Conservation (phyloP, 73 alveolate genomes). For the Paramecium biaurelia region DNA sequence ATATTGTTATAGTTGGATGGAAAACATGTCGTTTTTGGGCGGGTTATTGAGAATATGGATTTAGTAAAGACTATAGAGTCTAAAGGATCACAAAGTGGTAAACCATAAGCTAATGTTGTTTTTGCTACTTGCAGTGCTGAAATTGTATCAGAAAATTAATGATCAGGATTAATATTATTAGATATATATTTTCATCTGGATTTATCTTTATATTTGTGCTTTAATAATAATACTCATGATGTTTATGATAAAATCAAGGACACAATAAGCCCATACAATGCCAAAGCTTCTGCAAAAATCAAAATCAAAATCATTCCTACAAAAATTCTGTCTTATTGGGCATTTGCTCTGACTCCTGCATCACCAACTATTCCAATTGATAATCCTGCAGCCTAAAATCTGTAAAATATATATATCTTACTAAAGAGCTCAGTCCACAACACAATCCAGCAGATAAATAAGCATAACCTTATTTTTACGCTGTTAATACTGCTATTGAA, state of each 20-base stretch:
- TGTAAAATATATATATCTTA: slow-evolving; percentile 36
- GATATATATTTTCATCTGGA: neutral
- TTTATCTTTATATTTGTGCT: slow-evolving; percentile 18
- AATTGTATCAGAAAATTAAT: neutral
- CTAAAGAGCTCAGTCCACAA: slow-evolving; percentile 96
- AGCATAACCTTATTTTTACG: slow-evolving; percentile 84
- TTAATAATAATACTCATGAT: neutral
- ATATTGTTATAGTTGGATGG: slow-evolving; percentile 78
- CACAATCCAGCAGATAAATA: slow-evolving; percentile 96
- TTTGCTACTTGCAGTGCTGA: neutral
- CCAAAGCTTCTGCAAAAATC: slow-evolving; percentile 98
- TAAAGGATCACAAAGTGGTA: neutral
- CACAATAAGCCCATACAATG: slow-evolving; percentile 95
- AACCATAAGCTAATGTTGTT: neutral
- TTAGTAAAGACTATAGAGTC: neutral
- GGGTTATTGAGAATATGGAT: slow-evolving; percentile 60
- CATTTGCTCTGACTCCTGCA: slow-evolving; percentile 99
- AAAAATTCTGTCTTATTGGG: slow-evolving; percentile 96
- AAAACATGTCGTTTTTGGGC: slow-evolving; percentile 91
- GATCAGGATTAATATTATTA: neutral
- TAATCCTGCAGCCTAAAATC: slow-evolving; percentile 94
- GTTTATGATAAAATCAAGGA: slow-evolving; percentile 86
- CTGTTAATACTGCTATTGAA: slow-evolving; percentile 16
- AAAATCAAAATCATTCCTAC: slow-evolving; percentile 97
- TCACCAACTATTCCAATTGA: slow-evolving; percentile 99